Conservation (phyloP, 371 early-diverging fungal genomes). For the Rhizopus sp. region DNA sequence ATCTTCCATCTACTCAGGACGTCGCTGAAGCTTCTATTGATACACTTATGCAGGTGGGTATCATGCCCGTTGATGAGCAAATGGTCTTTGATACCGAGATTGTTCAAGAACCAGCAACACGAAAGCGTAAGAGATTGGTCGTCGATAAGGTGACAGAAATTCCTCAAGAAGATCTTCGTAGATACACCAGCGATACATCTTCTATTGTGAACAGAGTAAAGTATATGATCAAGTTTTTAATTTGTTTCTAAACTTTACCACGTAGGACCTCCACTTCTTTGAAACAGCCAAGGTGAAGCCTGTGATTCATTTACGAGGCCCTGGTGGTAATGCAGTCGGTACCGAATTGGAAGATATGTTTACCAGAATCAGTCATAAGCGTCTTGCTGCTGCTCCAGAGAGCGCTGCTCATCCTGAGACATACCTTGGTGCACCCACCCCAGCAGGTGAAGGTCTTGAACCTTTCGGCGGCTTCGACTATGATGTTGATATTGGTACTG, state of each 20-base stretch:
- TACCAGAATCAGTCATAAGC: slow-evolving; percentile 16
- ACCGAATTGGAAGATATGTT: slow-evolving; percentile 20
- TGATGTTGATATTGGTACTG: slow-evolving; percentile 20
- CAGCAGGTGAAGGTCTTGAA: slow-evolving; percentile 11
- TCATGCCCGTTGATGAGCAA: slow-evolving; percentile 29
- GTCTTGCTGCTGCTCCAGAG: slow-evolving; percentile 16
- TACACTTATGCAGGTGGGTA: slow-evolving; percentile 35
- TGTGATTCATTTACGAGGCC: slow-evolving; percentile 9
- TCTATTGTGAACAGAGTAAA: slow-evolving; percentile 35
- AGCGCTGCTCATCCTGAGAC: slow-evolving; percentile 2
- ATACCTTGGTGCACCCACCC: slow-evolving; percentile 10
- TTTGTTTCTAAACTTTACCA: no score
- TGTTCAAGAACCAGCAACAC: slow-evolving; percentile 17
- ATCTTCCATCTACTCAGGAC: slow-evolving; percentile 4
- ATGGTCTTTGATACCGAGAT: slow-evolving; percentile 33
- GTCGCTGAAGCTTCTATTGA: slow-evolving; percentile 15
- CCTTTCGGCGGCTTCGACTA: slow-evolving; percentile 24
- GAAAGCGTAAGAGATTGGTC: slow-evolving; percentile 59
- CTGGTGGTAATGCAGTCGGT: slow-evolving; percentile 9
- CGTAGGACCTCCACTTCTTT: not conserved
- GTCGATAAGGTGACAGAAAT: slow-evolving; percentile 75
- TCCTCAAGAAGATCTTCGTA: slow-evolving; percentile 52
- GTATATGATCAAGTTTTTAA: not conserved
- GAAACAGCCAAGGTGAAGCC: not conserved
- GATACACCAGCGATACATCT: slow-evolving; percentile 53